Conservation (phyloP, 176 grass and related monocot species). For the Carex kokanica region DNA sequence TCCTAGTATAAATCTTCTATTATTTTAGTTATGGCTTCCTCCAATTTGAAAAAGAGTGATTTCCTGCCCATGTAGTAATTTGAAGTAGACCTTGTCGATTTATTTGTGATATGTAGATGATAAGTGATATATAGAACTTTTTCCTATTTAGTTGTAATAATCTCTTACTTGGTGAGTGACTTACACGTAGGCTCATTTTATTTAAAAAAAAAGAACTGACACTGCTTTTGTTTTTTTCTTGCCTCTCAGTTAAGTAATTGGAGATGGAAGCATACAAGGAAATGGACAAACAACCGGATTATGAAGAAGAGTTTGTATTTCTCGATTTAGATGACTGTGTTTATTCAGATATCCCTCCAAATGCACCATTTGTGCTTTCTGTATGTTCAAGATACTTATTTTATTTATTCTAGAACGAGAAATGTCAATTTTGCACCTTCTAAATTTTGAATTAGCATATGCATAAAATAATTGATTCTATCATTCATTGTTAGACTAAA, state of each 20-base stretch:
- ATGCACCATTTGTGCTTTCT: slow-evolving; percentile 61
- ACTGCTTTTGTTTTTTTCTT: background rate
- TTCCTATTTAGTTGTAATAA: no score
- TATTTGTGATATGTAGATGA: no score
- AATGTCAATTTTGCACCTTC: background rate
- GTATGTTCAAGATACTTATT: slow-evolving; percentile 40
- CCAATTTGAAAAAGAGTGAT: no score
- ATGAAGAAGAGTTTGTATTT: slow-evolving; percentile 57
- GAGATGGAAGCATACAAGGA: slow-evolving; percentile 45
- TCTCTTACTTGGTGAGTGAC: no score
- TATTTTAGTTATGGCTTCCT: no score
- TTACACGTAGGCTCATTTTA: background rate
- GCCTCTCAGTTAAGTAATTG: background rate
- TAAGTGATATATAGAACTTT: no score
- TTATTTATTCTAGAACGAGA: background rate
- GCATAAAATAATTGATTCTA: background rate
- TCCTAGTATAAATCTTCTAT: no score
- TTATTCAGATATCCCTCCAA: slow-evolving; percentile 57
- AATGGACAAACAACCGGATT: slow-evolving; percentile 28
- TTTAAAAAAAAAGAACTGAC: background rate
- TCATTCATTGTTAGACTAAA: background rate
- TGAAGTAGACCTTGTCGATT: no score
- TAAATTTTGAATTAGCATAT: background rate
- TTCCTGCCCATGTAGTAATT: no score
- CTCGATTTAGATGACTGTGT: slow-evolving; percentile 69